Base-by-base conservation (phyloP, 73 alveolate species). In the Diophrys sp. region DNA sequence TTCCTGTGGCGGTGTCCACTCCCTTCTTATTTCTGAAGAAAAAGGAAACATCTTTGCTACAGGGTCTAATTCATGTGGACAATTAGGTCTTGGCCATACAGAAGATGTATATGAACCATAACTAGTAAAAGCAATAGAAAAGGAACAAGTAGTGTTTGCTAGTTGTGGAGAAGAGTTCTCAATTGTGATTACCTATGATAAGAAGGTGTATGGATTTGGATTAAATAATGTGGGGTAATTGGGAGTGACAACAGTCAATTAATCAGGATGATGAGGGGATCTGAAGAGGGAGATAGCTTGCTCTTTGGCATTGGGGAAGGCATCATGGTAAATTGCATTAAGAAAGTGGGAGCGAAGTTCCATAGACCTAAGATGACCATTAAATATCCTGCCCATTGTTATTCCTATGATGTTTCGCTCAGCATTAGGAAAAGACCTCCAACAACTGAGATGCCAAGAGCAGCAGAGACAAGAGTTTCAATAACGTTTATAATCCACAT, bases 111-210 rank as follows among this genome's bases (percentile, higher is more conserved):
- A n/a, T 33, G 71, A 56, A 1, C 85, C 85, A 33, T 18, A 67
- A 57, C 31, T 66, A 0, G 67, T 66, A 1, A 53, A 57, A 1
- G 70, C 73, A 5, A n/a, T 77, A 1, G 31, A 23, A 74, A 71
- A 33, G 8, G 33, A 71, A 24, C 31, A 77, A 25, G 67, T 77
- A 0, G 62, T 62, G 29, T 77, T 54, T 32, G 73, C 85, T 2
- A 18, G 78, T 24, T 77, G 78, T 2, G 85, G 85, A n/a, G 85
- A 77, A 62, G 85, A 77, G 34, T 77, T 77, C 29, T 54, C 85
- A 5, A 11, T 77, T 1, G 31, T 77, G 31, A 70, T 77, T 11
- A 54, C 85, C 1, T 33, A 57, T 28, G 54, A 67, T 1, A 53
- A 34, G 5, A 66, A 77, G 27, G 85, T 77, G 0, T 77, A 14